These are phyloP conservation scores for Rutstroemia sp. DNA, from an alignment of 2,329 filamentous ascomycete genomes.

Conservation along the genomic window DNA sequence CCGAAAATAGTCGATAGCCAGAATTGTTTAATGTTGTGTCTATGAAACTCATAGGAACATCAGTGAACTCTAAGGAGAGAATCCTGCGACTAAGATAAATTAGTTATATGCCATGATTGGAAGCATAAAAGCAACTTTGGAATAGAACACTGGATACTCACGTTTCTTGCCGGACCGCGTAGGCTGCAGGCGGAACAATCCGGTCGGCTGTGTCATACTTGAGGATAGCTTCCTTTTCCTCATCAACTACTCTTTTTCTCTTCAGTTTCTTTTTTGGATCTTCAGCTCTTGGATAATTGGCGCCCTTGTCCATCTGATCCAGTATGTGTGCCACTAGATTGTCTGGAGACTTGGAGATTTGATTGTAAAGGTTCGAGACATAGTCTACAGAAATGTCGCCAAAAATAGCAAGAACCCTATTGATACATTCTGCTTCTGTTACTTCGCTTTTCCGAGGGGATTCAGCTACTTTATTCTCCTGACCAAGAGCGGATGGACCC, in stretches of 20 bases:
- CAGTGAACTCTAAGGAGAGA: conserved; percentile 30
- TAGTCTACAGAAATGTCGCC: conserved; percentile 39
- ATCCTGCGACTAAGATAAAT: conserved; percentile 17
- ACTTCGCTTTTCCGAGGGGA: neutral
- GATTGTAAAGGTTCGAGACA: conserved; percentile 33
- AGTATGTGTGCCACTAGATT: conserved; percentile 33
- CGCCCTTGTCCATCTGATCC: conserved; percentile 33
- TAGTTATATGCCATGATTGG: neutral
- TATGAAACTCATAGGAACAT: conserved; percentile 32
- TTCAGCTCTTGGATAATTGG: conserved; percentile 37
- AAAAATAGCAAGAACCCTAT: conserved; percentile 36
- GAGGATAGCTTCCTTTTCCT: conserved; percentile 31
- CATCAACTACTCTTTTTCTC: conserved; percentile 30
- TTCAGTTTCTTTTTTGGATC: conserved; percentile 29
- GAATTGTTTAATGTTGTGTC: conserved; percentile 28
- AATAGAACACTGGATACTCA: neutral
- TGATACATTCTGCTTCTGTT: conserved; percentile 24
- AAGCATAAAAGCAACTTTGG: neutral
- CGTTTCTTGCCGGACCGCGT: conserved; percentile 10
- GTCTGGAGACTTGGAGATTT: conserved; percentile 16
- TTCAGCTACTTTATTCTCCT: neutral
- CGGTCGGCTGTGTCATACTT: conserved; percentile 28
- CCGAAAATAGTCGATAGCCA: conserved; percentile 26
- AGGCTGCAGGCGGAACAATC: conserved; percentile 6
- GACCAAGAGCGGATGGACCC: neutral